Evolutionary conservation across 2,329 filamentous ascomycete species (phyloP), one percentile per base, ranked within the genome.

Genomic region (Ophiostoma triangulosporum): DNA sequence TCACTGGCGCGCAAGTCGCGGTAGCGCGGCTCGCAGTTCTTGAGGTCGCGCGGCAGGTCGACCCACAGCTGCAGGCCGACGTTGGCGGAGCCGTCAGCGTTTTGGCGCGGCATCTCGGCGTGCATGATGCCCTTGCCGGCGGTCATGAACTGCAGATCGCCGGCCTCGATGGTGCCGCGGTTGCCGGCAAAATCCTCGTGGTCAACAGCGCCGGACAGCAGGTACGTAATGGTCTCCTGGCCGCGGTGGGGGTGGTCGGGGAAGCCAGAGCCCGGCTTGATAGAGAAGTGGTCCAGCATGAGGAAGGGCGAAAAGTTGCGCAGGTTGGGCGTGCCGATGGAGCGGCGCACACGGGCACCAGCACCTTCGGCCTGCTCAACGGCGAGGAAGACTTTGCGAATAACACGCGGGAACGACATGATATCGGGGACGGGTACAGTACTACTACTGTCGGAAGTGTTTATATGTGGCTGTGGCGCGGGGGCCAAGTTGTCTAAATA

Each of bases 81-180:
- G 66, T 90, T 95, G 56, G 84, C 73, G 54, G 74, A 78, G 50
- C 87, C 87, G 65, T 93, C 86, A 1, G 75, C 66, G 64, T 88
- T 88, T 64, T 86, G 80, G 53, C 80, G 77, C 9, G 91, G 91
- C 89, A 97, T 96, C 70, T 97, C 91, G 35, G 90, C 88, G 68
- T 97, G 93, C 68, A 96, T 86, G 62, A 97, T 94, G 40, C 91
- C 91, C 20, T 77, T 74, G 4, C 91, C 91, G 1, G 91, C 91
- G 0, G 91, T 96, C 93, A 97, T 97, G 75, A 97, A 97, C 66
- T 97, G 91, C 48, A 97, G 71, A 65, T 96, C 91, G n/a, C 91
- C 91, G 0, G 85, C 70, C 57, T 84, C 76, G 60, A 97, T 88
- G 3, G 86, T 93, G 55, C 91, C 93, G 50, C 77, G 77, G 70